Evolutionary conservation across 2,329 filamentous ascomycete species (phyloP).

Genomic region (Aspergillus hiratsukae): DNA sequence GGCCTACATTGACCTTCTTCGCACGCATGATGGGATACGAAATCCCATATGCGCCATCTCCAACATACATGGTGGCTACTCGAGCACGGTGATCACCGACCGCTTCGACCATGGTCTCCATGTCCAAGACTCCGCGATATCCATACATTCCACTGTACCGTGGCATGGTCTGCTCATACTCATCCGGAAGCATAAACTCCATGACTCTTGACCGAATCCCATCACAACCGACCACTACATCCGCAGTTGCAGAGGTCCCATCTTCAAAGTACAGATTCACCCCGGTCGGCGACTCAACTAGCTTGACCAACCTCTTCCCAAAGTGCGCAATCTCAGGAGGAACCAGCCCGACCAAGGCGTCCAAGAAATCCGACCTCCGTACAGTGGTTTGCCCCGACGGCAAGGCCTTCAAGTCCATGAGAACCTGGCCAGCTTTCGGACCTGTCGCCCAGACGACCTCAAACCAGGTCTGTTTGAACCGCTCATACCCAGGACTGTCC

Average conservation of each 20-base stretch:
- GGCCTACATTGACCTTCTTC: slow-evolving; percentile 29
- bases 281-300: slow-evolving; percentile 13
- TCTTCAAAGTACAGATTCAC: slow-evolving; percentile 28
- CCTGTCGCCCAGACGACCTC: slow-evolving; percentile 27
- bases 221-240: slow-evolving; percentile 35
- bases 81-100: slow-evolving; percentile 30
- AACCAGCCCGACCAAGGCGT: slow-evolving; percentile 28
- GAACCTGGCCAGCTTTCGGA: slow-evolving; percentile 15
- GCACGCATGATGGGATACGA: slow-evolving; percentile 33
- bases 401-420: slow-evolving; percentile 28
- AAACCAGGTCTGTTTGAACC: slow-evolving; percentile 29
- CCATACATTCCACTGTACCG: slow-evolving; percentile 32
- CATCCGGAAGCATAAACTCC: slow-evolving; percentile 22
- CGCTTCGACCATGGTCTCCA: slow-evolving; percentile 28
- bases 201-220: slow-evolving; percentile 31
- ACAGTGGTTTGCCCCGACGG: slow-evolving; percentile 30
- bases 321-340: slow-evolving; percentile 28
- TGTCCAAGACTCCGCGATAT: slow-evolving; percentile 32
- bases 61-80: slow-evolving; percentile 29
- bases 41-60: slow-evolving; percentile 26
- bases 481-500: slow-evolving; percentile 28
- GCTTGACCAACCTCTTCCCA: slow-evolving; percentile 25
- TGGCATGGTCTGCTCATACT: slow-evolving; percentile 14
- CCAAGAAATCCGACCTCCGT: slow-evolving; percentile 30
- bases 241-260: slow-evolving; percentile 22